A percentile compares a stretch with the other conserved stretches of the same genome.
phyloP scores from a whole-genome alignment of 163 green algal species.

The Scenedesmus sp. region DNA sequence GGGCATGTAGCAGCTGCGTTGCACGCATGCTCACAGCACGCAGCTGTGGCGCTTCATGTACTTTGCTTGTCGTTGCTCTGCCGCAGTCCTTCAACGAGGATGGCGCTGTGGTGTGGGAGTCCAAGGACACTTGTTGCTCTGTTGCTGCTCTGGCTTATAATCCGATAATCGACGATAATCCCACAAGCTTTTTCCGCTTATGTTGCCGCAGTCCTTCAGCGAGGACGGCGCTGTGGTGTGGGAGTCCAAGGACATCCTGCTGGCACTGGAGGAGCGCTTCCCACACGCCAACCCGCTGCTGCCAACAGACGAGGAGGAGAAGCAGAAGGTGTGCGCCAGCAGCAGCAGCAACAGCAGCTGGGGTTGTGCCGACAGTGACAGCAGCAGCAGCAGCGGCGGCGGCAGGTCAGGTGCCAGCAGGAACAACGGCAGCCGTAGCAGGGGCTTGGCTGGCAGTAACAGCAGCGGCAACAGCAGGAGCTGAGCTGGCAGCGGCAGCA shows the following conservation, averaged over 20 bases:
- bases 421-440: too few relatives aligned
- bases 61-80: background rate
- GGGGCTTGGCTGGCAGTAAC: too few relatives aligned
- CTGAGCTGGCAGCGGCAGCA: too few relatives aligned
- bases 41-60: background rate
- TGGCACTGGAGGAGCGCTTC: slow-evolving; percentile 65
- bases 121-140: slow-evolving; percentile 40
- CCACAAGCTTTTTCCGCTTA: background rate
- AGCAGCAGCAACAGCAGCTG: background rate
- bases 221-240: slow-evolving; percentile 61
- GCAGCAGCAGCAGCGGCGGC: too few relatives aligned
- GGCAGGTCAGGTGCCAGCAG: too few relatives aligned
- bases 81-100: slow-evolving; percentile 54
- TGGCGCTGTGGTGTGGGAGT: slow-evolving; percentile 65
- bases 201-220: slow-evolving; percentile 46
- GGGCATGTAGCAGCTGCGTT: background rate
- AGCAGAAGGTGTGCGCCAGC: slow-evolving; percentile 12
- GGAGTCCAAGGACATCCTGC: slow-evolving; percentile 68
- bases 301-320: slow-evolving; percentile 47
- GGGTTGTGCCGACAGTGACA: background rate
- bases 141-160: background rate
- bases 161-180: too few relatives aligned
- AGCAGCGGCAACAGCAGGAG: too few relatives aligned
- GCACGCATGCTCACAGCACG: background rate
- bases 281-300: slow-evolving; percentile 57